Base-by-base conservation (phyloP, 495 filamentous ascomycete genomes). In the Aspergillus sclerotioniger region DNA sequence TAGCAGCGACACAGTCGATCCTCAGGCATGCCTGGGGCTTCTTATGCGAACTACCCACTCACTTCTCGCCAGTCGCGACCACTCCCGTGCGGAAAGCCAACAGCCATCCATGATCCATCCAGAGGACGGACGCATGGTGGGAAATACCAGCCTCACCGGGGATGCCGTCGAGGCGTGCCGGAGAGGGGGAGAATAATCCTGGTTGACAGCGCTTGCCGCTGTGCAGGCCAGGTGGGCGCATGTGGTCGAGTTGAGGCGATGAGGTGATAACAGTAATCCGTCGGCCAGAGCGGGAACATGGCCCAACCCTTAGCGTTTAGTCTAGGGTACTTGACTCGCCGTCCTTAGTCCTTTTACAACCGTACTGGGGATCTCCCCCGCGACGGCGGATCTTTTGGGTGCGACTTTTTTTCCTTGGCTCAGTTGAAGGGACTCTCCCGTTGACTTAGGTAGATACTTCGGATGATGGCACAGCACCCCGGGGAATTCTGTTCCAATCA, bases 1-100 rank as follows among this genome's bases (percentile, higher is more conserved):
- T 62, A 62, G 56, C 52, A 56, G 56, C 53, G 54, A 59, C 56
- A 59, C 56, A 59, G 60, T 58, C 46, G 56, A 62, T 62, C 60
- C 48, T 56, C 44, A 52, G 45, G 35, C 46, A 48, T 49, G 46
- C 49, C 25, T 56, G 29, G 43, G 31, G 29, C 16, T 32, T 50
- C 47, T 56, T 48, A 61, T 59, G 51, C 41, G 28, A 53, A 59
- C 57, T 41, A 58, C 56, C 28, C 8, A 12, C 37, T n/a, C 9
- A 39, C 9, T 39, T 13, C 31, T 10, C 13, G 9, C 33, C 13
- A 35, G 33, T 13, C 8, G 33, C 13, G 13, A 35, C 9, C 13
- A 35, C 33, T 35, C 33, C 1, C 3, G 33, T 35, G n/a, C n/a
- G n/a, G n/a, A n/a, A n/a, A n/a, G n/a, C n/a, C n/a, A n/a, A n/a